A percentile compares a stretch with the other conserved stretches of the same genome.
Conservation (phyloP, 768 basidiomycete species). For the Leccinellum albellum region DNA sequence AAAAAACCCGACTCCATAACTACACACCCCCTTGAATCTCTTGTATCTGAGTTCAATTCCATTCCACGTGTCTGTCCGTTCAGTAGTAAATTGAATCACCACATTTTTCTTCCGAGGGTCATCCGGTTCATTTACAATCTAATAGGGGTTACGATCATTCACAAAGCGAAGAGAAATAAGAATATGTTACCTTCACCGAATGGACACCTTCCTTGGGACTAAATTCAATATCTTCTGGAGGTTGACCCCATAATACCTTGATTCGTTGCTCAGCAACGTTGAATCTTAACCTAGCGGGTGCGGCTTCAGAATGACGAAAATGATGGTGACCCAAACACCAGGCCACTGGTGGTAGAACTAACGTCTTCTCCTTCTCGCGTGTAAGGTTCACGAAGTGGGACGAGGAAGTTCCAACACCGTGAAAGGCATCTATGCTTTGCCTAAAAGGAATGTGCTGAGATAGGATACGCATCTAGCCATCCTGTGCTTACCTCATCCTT, state of each 20-base stretch:
- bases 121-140: conserved; percentile 23
- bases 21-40: conserved; percentile 27
- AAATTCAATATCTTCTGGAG: conserved; percentile 12
- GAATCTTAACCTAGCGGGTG: conserved; percentile 16
- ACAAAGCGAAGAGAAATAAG: not conserved
- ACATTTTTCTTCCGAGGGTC: conserved; percentile 12
- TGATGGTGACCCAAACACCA: conserved; percentile 26
- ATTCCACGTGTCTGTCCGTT: conserved; percentile 3
- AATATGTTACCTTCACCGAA: conserved; percentile 13
- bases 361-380: conserved; percentile 4
- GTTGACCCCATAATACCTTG: conserved; percentile 6
- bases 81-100: conserved; percentile 21
- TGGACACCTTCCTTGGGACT: conserved; percentile 14
- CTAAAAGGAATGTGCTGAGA: conserved; percentile 11
- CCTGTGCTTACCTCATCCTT: conserved; percentile 21
- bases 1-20: not conserved
- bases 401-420: conserved; percentile 28
- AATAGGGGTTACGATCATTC: not conserved
- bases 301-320: conserved; percentile 11
- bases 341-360: conserved; percentile 22
- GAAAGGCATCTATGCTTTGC: not conserved
- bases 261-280: conserved; percentile 3
- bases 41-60: conserved; percentile 6
- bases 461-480: not conserved
- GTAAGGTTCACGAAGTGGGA: conserved; percentile 21